phyloP scores from a whole-genome alignment of 768 basidiomycete species.

The Kwoniella heveanensis region DNA sequence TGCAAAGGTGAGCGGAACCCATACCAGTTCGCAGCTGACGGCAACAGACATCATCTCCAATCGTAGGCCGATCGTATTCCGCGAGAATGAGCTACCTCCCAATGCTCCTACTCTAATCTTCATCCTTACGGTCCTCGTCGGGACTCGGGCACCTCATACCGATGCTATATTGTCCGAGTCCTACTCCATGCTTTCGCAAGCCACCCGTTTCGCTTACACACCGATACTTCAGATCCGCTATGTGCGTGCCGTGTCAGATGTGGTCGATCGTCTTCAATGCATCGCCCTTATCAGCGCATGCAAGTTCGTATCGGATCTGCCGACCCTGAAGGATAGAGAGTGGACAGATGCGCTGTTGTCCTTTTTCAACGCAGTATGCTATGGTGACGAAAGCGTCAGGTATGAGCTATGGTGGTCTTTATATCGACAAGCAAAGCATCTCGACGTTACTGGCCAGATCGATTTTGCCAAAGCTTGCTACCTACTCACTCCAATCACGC shows the following conservation, averaged over 20 bases:
- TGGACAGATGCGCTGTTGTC: background rate
- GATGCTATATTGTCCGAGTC: slow-evolving; percentile 3
- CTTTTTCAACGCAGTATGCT: background rate
- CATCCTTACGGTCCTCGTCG: slow-evolving; percentile 6
- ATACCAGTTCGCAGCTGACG: background rate
- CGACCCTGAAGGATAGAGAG: background rate
- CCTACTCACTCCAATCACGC: slow-evolving; percentile 17
- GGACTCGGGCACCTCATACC: slow-evolving; percentile 9
- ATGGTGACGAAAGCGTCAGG: slow-evolving; percentile 6
- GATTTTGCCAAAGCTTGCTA: slow-evolving; percentile 17
- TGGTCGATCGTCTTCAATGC: background rate
- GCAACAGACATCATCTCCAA: background rate
- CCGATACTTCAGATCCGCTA: slow-evolving; percentile 12
- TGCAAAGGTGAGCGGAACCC: slow-evolving; percentile 22
- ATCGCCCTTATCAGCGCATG: slow-evolving; percentile 12
- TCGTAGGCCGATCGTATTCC: slow-evolving; percentile 6
- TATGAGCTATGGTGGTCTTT: slow-evolving; percentile 28
- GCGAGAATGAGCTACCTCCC: background rate
- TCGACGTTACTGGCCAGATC: background rate
- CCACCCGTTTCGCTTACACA: background rate
- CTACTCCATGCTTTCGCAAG: slow-evolving; percentile 12
- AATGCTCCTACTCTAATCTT: slow-evolving; percentile 1
- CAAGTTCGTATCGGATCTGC: slow-evolving; percentile 3
- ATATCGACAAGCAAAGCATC: background rate
- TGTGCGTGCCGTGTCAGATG: background rate